Evolutionary conservation across 2,329 filamentous ascomycete species (phyloP).

Genomic region (Verticillium longisporum): DNA sequence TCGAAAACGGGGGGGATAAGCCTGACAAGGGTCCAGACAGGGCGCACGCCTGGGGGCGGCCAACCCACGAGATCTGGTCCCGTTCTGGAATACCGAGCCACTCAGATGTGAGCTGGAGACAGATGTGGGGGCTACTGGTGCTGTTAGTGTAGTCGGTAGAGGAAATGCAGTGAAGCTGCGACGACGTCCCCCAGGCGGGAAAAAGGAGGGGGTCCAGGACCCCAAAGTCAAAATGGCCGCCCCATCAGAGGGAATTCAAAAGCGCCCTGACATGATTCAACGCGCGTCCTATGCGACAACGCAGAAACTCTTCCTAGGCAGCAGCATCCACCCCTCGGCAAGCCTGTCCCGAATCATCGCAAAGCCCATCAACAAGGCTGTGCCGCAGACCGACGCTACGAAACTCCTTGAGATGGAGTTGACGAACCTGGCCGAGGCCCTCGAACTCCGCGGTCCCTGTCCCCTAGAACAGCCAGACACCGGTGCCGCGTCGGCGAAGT

Average conservation of each 20-base stretch:
- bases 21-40: not conserved
- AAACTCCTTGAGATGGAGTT: not conserved
- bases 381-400: too few species aligned
- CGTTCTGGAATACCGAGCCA: not conserved
- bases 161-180: not conserved
- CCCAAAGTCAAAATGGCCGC: not conserved
- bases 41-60: not conserved
- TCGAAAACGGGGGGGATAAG: not conserved
- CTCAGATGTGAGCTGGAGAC: not conserved
- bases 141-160: not conserved
- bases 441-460: not conserved
- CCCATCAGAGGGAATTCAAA: not conserved
- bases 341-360: too few species aligned
- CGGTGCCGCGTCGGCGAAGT: not conserved
- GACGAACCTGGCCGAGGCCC: not conserved
- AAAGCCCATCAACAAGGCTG: too few species aligned
- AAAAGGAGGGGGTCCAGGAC: not conserved
- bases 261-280: too few species aligned
- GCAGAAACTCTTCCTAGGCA: too few species aligned
- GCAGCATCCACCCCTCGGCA: too few species aligned
- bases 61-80: not conserved
- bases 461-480: not conserved
- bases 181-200: not conserved
- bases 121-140: not conserved
- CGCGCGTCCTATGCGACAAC: too few species aligned